Conservation (phyloP, 2,329 filamentous ascomycete genomes). For the Thermochaetoides dissita region DNA sequence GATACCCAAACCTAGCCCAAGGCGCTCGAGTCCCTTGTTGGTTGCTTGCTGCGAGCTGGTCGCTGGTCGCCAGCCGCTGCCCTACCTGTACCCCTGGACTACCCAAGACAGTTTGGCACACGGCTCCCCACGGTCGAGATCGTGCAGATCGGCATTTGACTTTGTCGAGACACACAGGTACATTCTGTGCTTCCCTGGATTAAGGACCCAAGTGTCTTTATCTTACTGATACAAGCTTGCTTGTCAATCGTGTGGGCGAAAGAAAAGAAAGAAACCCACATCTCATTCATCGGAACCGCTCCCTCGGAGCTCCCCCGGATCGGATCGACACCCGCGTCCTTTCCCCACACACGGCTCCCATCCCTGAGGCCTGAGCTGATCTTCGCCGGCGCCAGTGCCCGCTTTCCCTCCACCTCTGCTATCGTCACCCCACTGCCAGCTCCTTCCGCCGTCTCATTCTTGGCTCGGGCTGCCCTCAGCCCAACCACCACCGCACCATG, state of each 20-base stretch:
- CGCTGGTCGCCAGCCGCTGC: too few relatives aligned
- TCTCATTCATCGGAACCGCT: slow-evolving; percentile 5
- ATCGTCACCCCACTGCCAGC: slow-evolving; percentile 5
- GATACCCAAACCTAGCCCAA: too few relatives aligned
- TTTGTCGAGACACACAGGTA: slow-evolving; percentile 9
- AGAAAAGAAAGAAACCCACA: too few relatives aligned
- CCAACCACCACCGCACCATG: slow-evolving; percentile 27
- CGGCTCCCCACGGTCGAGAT: neutral
- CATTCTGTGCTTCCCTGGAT: slow-evolving; percentile 5
- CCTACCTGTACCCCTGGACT: too few relatives aligned
- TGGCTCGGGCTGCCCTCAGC: slow-evolving; percentile 12
- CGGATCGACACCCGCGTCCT: slow-evolving; percentile 15
- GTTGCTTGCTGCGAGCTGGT: too few relatives aligned
- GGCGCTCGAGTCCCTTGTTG: too few relatives aligned
- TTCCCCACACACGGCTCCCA: slow-evolving; percentile 13
- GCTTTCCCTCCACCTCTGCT: slow-evolving; percentile 9
- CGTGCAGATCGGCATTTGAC: neutral
- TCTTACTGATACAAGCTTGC: neutral
- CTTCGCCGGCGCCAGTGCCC: slow-evolving; percentile 12
- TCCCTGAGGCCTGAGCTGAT: slow-evolving; percentile 17
- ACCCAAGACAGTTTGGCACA: neutral
- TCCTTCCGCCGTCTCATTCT: slow-evolving; percentile 9
- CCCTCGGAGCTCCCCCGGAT: slow-evolving; percentile 5
- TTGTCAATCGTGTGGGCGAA: slow-evolving; percentile 1
- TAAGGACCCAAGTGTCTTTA: slow-evolving; percentile 8